Base-by-base conservation (phyloP, 1,284 basidiomycete species). In the Rhizopogon parksii region DNA sequence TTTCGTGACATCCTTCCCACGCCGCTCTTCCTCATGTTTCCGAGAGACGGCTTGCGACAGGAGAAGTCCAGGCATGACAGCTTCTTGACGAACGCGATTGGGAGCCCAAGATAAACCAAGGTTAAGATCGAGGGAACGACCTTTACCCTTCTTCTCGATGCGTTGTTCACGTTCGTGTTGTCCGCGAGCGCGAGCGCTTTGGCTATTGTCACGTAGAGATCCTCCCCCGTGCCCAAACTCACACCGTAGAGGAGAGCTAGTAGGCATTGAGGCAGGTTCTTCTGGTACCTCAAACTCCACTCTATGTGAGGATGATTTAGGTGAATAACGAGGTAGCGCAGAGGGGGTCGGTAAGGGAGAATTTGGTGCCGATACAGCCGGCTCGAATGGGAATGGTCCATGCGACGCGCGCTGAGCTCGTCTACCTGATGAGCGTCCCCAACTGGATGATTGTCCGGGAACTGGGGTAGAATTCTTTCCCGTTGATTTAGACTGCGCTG, bases 31-130 rank as follows among this genome's bases (percentile, higher is more conserved):
- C 30, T 45, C 42, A 51, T 19, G 61, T 55, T 19, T 61, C 32
- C 32, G 32, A 32, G 32, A 12, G 32, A 12, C 11, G 32, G 11
- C 32, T 57, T 57, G 63, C 43, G 56, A 60, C 60, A 59, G 71
- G 68, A 53, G 73, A 63, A 46, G 63, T 56, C 71, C 68, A 9
- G 77, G 76, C 53, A 84, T 63, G 25, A 87, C 64, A 7, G 79
- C 77, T 46, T 82, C 79, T 62, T 84, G 82, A 52, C 76, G 75
- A 52, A 87, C 72, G 56, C 71, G 79, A 34, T 76, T 74, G 24
- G 84, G 82, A 3, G 84, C 84, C 84, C 84, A 87, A 11, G 80
- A 64, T 60, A 69, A 76, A 49, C 63, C 82, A 66, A 86, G 60
- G 2, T 80, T 79, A 8, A 86, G 72, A 63, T 86, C 84, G 34